A percentile compares a stretch with the other conserved stretches of the same genome.
phyloP scores from a whole-genome alignment of 345 rosid species.

The Citropsis articulata region DNA sequence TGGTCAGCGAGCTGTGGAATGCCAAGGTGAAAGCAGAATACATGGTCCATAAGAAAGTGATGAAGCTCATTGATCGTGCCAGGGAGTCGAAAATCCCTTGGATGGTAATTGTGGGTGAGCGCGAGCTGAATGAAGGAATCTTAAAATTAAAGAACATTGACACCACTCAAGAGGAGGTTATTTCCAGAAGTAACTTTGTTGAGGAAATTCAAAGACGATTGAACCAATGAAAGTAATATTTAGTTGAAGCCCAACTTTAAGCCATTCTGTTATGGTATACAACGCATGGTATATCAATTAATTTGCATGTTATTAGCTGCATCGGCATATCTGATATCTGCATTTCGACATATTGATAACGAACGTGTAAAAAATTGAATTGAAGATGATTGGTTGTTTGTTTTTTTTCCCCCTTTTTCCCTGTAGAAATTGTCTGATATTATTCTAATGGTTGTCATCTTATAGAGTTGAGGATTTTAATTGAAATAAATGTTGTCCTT shows the following conservation, averaged over 20 bases:
- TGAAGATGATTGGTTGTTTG: neutral
- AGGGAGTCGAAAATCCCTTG: slow-evolving; percentile 48
- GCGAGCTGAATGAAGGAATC: slow-evolving; percentile 52
- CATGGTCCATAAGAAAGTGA: slow-evolving; percentile 51
- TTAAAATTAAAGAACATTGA: slow-evolving; percentile 60
- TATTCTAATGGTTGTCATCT: too few relatives aligned
- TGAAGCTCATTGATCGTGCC: slow-evolving; percentile 57
- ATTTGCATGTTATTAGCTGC: neutral
- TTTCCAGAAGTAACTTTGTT: slow-evolving; percentile 45
- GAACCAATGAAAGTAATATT: slow-evolving; percentile 12
- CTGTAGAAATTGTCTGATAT: too few relatives aligned
- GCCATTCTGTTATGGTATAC: neutral
- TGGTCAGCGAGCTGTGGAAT: slow-evolving; percentile 65
- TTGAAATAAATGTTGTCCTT: too few relatives aligned
- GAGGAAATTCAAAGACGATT: slow-evolving; percentile 43
- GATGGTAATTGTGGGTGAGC: slow-evolving; percentile 69
- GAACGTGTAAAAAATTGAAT: neutral
- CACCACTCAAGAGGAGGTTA: slow-evolving; percentile 42
- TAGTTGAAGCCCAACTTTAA: neutral
- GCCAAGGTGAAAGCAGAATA: slow-evolving; percentile 67
- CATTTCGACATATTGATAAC: neutral
- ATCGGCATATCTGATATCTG: neutral
- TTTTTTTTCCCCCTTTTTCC: neutral
- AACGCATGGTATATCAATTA: neutral
- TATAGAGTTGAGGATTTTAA: too few relatives aligned